Conservation (phyloP, 2,329 filamentous ascomycete genomes). For the Fusarium vanettenii region DNA sequence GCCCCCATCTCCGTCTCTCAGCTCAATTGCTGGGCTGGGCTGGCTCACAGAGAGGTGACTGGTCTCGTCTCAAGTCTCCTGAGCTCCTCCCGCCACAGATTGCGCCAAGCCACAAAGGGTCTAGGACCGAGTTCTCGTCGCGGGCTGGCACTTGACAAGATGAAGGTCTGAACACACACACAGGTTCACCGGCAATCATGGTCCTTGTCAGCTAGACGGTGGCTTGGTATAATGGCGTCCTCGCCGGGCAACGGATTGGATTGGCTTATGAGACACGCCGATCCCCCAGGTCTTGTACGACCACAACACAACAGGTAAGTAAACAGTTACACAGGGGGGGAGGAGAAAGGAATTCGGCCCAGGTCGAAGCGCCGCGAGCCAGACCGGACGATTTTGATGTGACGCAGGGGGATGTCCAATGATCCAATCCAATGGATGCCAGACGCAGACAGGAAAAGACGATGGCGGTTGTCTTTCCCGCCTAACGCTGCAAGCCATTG, state of each 20-base stretch:
- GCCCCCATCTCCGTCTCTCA: slow-evolving; percentile 9
- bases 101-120: slow-evolving; percentile 1
- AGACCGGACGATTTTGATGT: not conserved
- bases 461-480: slow-evolving; percentile 30
- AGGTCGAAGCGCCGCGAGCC: not conserved
- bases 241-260: not conserved
- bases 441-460: not conserved
- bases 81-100: slow-evolving; percentile 1
- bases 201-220: not conserved
- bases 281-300: not conserved
- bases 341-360: not conserved
- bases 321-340: not conserved
- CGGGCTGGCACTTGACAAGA: slow-evolving; percentile 24
- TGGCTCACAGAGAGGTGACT: not conserved
- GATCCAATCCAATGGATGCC: not conserved
- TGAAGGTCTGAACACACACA: slow-evolving; percentile 23
- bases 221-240: slow-evolving; percentile 1
- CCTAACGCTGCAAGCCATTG: slow-evolving; percentile 14
- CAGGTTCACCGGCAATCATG: not conserved
- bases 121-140: not conserved
- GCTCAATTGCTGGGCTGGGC: not conserved
- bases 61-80: slow-evolving; percentile 15
- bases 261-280: not conserved
- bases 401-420: not conserved
- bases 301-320: not conserved